phyloP scores from a whole-genome alignment of 129 eudicot species.

The Calendula officinalis region DNA sequence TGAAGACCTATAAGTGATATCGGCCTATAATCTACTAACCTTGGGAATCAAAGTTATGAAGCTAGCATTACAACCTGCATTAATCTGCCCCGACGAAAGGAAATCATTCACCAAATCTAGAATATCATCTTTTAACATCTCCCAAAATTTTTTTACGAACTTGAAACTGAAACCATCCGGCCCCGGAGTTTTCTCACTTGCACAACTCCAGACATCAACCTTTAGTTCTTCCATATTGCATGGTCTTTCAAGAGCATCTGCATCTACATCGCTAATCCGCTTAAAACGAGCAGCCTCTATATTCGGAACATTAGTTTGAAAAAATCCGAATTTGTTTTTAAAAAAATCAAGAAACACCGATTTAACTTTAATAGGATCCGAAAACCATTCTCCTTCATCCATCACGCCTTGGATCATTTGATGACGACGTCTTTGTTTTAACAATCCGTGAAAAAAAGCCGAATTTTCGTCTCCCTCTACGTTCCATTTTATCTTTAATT shows the following conservation, averaged over 20 bases:
- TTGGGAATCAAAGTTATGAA: not conserved
- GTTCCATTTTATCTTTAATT: not conserved
- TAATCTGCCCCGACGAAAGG: not conserved
- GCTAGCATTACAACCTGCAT: not conserved
- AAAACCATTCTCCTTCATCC: not conserved
- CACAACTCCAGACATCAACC: not conserved
- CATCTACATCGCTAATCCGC: no score
- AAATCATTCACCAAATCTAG: not conserved
- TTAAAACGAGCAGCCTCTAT: no score
- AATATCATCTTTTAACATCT: not conserved
- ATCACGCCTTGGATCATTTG: not conserved
- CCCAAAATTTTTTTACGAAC: not conserved
- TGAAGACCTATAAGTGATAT: not conserved
- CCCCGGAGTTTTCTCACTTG: not conserved
- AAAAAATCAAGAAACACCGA: not conserved
- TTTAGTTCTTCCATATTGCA: not conserved
- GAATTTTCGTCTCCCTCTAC: not conserved
- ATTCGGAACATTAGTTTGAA: no score
- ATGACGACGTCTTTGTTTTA: not conserved
- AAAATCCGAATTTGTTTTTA: no score
- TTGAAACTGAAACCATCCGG: not conserved
- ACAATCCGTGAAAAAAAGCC: not conserved
- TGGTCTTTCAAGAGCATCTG: not conserved
- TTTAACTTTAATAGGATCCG: not conserved
- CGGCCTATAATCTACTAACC: not conserved